These are phyloP conservation scores for Eruca vesicaria DNA, from an alignment of 441 rosid genomes.

Conservation along the genomic window DNA sequence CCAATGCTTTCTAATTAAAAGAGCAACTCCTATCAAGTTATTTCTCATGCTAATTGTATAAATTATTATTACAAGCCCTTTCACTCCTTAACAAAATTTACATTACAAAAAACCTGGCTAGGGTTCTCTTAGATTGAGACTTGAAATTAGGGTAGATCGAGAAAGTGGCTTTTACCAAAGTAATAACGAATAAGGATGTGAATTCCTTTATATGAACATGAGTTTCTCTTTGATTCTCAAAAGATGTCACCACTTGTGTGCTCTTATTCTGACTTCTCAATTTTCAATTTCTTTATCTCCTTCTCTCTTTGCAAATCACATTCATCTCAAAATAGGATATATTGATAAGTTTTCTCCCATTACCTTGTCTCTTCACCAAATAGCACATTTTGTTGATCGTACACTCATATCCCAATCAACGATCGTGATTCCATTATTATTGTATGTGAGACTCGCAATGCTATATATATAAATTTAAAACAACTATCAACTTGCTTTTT, in stretches of 20 bases:
- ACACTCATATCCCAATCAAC: conserved; percentile 9
- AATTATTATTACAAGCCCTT: not conserved
- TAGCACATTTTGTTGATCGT: conserved; percentile 30
- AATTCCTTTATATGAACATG: conserved; percentile 28
- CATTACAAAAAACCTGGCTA: conserved; percentile 9
- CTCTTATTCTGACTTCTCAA: conserved; percentile 34
- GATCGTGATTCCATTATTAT: conserved; percentile 15
- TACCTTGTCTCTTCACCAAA: conserved; percentile 25
- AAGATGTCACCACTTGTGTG: conserved; percentile 38
- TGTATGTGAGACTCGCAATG: conserved; percentile 20
- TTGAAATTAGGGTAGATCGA: conserved; percentile 15
- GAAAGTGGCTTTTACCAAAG: conserved; percentile 38
- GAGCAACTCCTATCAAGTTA: not conserved
- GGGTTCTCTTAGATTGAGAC: conserved; percentile 21
- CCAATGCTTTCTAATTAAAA: not conserved
- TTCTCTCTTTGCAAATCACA: conserved; percentile 6
- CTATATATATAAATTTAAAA: not conserved
- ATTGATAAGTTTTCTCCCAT: conserved; percentile 13
- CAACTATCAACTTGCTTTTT: not conserved
- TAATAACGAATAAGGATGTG: conserved; percentile 12
- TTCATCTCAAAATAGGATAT: conserved; percentile 20
- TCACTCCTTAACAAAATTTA: not conserved
- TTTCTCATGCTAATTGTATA: not conserved
- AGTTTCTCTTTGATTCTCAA: conserved; percentile 29
- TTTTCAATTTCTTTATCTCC: conserved; percentile 10